Conservation (phyloP, 1,139 yeast genomes). For the Yamadazyma trypodendri region DNA sequence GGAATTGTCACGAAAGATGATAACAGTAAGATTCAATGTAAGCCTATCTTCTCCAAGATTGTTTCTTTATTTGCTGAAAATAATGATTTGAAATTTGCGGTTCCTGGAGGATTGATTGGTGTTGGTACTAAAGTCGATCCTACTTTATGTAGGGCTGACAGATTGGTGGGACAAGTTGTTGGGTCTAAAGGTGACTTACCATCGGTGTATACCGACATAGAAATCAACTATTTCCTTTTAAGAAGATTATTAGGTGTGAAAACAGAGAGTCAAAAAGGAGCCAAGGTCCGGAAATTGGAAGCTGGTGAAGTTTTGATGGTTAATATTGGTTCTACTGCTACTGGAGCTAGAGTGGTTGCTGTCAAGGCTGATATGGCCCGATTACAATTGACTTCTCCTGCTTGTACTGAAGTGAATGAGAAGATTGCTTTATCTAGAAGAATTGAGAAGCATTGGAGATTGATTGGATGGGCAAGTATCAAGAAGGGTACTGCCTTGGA, state of each 20-base stretch:
- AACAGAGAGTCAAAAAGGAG: constrained; percentile 93
- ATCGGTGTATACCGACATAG: constrained; percentile 93
- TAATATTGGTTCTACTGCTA: constrained; percentile 97
- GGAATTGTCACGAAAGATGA: constrained; percentile 97
- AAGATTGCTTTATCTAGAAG: constrained; percentile 98
- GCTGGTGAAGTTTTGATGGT: constrained; percentile 98
- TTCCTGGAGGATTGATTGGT: constrained; percentile 99
- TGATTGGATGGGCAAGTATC: constrained; percentile 99
- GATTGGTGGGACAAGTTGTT: constrained; percentile 98
- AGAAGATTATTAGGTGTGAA: constrained; percentile 98
- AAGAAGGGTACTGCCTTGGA: constrained; percentile 90
- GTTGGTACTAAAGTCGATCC: constrained; percentile 98
- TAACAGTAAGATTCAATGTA: constrained; percentile 90
- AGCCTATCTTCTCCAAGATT: constrained; percentile 91
- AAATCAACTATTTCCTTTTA: constrained; percentile 92
- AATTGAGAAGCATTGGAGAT: constrained; percentile 99
- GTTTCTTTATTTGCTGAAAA: constrained; percentile 96
- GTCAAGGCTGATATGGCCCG: constrained; percentile 99
- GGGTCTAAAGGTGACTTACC: constrained; percentile 97
- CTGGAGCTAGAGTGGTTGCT: constrained; percentile 98
- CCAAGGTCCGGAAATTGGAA: constrained; percentile 92
- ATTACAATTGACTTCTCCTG: constrained; percentile 93
- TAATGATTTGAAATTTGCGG: constrained; percentile 96
- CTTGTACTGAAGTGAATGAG: constrained; percentile 97
- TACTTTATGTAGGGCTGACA: constrained; percentile 97